Evolutionary conservation across 352 stramenopile genomes (phyloP), one percentile per base, ranked within the genome.

Genomic region (Globisporangium cederbergense): DNA sequence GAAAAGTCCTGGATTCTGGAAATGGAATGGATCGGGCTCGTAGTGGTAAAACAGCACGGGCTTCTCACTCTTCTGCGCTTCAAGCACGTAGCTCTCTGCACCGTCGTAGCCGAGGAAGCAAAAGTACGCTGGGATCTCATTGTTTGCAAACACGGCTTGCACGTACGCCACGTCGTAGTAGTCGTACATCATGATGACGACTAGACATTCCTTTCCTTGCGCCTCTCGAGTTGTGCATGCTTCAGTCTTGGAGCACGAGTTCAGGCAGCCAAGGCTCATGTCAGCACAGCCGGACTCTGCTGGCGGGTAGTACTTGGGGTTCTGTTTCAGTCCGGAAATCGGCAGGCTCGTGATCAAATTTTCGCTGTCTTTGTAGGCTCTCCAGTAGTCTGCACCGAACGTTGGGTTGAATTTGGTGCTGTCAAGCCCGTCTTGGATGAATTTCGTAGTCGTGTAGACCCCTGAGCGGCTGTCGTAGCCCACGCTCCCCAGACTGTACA

Each of bases 31-130:
- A 38, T 86, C 73, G 3, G 79, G 77, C 45, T 88, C 75, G 47
- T 75, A 86, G 53, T 81, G 68, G 50, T 84, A 84, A 54, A 86
- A 88, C 7, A 70, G 60, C 13, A 88, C 66, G 2, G 75, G 63
- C 13, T 47, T 64, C 6, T 74, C 61, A 4, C 55, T 76, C 13
- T 53, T 50, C 16, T 83, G 43, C 4, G 64, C 63, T 49, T 84
- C 74, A 1, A 61, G 58, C 4, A 77, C 61, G 28, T 78, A 81
- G n/a, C 56, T 50, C 1, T 58, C 51, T 14, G 71, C 55, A 13
- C 56, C 52, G 42, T 32, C 56, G 18, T 69, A 71, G 0, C 70
- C 76, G 6, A 83, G 43, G 11, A 85, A 84, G 57, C 68, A 89
- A 53, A 77, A 77, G 53, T 73, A 81, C 9, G 70, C 70, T 36